Conservation (phyloP, 2,329 filamentous ascomycete genomes). For the Botrytis cinerea region DNA sequence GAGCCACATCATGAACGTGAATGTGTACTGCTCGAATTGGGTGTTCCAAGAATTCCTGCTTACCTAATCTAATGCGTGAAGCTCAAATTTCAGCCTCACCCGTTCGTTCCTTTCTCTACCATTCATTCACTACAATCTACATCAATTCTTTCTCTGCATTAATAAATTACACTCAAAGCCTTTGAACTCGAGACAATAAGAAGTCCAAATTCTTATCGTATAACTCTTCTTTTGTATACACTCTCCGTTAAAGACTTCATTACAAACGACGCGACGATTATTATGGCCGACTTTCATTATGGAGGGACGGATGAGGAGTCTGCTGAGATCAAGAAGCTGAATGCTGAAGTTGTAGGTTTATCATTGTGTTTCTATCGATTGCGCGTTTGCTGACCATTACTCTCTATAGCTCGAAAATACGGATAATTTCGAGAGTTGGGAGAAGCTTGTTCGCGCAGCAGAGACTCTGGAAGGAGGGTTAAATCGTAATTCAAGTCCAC, state of each 20-base stretch:
- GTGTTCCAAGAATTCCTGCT: background rate
- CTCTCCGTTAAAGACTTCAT: constrained; percentile 6
- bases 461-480: constrained; percentile 88
- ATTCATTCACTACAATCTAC: constrained; percentile 2
- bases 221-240: background rate
- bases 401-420: constrained; percentile 55
- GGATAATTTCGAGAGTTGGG: constrained; percentile 94
- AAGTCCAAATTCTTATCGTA: background rate
- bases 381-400: constrained; percentile 26
- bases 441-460: constrained; percentile 81
- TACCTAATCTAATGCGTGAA: constrained; percentile 4
- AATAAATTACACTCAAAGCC: background rate
- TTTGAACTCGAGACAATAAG: background rate
- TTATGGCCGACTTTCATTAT: constrained; percentile 73
- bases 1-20: background rate
- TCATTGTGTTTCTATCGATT: background rate
- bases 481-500: constrained; percentile 93
- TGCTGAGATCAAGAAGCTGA: constrained; percentile 76
- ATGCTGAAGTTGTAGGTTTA: constrained; percentile 72
- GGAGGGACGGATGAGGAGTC: constrained; percentile 79
- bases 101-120: background rate
- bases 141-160: constrained; percentile 18
- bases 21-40: background rate
- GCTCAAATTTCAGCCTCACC: constrained; percentile 19
- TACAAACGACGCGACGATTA: constrained; percentile 23